Evolutionary conservation across 108 stramenopile genomes (phyloP).

Genomic region (Skeletonema marinoi): DNA sequence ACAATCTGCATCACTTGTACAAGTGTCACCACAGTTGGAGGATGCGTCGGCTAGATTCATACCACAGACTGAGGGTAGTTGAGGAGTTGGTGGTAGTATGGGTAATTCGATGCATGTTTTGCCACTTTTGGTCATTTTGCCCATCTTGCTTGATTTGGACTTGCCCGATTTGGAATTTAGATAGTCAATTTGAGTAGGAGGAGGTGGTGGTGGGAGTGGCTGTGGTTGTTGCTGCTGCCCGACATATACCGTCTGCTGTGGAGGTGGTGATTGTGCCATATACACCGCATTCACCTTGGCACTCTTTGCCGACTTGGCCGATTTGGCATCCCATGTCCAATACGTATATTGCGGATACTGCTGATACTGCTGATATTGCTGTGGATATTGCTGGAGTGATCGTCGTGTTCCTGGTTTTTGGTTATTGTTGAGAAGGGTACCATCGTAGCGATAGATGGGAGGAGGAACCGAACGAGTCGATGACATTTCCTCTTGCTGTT

Average conservation of each 20-base stretch:
- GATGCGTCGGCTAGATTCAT: slow-evolving; percentile 8
- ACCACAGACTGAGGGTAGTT: not conserved
- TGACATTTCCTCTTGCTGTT: not conserved
- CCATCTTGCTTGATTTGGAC: not conserved
- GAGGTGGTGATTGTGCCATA: not conserved
- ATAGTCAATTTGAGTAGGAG: not conserved
- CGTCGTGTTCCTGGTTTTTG: not conserved
- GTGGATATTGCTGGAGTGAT: not conserved
- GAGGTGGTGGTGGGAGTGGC: not conserved
- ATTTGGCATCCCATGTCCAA: slow-evolving; percentile 2
- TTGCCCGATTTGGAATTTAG: not conserved
- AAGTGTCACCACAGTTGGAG: not conserved
- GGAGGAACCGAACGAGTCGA: not conserved
- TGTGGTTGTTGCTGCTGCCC: not conserved
- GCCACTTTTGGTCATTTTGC: slow-evolving; percentile 14
- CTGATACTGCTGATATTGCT: not conserved
- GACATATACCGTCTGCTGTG: not conserved
- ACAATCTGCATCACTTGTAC: slow-evolving; percentile 3
- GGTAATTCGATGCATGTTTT: not conserved
- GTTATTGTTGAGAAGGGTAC: not conserved
- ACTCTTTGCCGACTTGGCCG: slow-evolving; percentile 10
- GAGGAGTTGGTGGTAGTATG: not conserved
- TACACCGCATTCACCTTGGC: not conserved
- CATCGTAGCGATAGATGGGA: not conserved
- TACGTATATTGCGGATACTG: not conserved